Conservation (phyloP, 2,329 filamentous ascomycete species). For the Hymenoscyphus repandus region DNA sequence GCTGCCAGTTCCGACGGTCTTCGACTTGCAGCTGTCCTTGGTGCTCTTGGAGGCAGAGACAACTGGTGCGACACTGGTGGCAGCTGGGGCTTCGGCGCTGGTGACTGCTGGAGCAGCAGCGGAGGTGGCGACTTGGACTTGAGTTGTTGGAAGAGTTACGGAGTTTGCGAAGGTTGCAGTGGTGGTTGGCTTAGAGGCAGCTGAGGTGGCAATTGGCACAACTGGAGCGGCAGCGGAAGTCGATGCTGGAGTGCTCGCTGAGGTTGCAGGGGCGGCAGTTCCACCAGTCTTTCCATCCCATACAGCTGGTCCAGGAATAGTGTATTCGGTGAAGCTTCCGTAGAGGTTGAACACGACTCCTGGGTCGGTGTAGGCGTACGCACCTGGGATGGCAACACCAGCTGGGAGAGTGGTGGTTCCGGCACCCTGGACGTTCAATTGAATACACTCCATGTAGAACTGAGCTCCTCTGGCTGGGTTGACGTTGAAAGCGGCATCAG, state of each 20-base stretch:
- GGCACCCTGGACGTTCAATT: constrained; percentile 35
- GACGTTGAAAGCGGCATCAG: constrained; percentile 22
- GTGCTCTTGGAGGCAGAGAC: background rate
- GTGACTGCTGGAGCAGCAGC: background rate
- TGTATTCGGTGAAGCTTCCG: constrained; percentile 31
- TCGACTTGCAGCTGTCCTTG: constrained; percentile 1
- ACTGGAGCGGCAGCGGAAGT: background rate
- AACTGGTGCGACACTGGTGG: background rate
- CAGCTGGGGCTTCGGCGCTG: background rate
- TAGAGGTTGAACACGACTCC: constrained; percentile 40
- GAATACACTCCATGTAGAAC: constrained; percentile 40
- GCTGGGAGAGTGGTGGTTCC: constrained; percentile 15
- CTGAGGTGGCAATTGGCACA: background rate
- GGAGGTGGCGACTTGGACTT: background rate
- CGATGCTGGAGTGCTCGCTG: background rate
- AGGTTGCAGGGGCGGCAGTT: background rate
- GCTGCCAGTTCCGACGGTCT: background rate
- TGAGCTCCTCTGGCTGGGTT: constrained; percentile 34
- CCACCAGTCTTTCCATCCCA: constrained; percentile 15
- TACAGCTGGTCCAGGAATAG: constrained; percentile 38
- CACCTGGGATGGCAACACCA: constrained; percentile 19
- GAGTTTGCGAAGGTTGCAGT: background rate
- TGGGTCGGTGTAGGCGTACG: constrained; percentile 34
- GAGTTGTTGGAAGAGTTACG: background rate
- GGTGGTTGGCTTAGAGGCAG: background rate